phyloP scores from a whole-genome alignment of 495 filamentous ascomycete species.

The Monascus purpureus region DNA sequence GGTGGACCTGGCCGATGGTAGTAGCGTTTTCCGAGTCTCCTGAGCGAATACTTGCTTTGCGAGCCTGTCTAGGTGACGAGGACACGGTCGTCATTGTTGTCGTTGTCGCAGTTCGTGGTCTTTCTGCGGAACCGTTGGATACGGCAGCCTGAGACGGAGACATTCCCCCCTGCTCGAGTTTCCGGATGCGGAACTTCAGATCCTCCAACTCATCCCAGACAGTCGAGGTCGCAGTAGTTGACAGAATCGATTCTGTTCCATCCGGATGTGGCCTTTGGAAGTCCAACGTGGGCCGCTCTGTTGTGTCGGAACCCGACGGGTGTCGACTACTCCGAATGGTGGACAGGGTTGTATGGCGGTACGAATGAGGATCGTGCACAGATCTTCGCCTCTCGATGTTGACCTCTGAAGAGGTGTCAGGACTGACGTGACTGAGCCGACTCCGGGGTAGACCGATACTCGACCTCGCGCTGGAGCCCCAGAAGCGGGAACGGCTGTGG shows the following conservation, averaged over 20 bases:
- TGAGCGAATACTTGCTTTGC: slow-evolving; percentile 39
- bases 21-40: slow-evolving; percentile 23
- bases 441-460: slow-evolving; percentile 27
- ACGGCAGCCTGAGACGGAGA: slow-evolving; percentile 70
- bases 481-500: slow-evolving; percentile 25
- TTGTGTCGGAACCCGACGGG: slow-evolving; percentile 33
- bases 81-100: slow-evolving; percentile 91
- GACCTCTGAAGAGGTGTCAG: slow-evolving; percentile 28
- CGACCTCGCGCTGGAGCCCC: slow-evolving; percentile 27
- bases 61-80: slow-evolving; percentile 60
- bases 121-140: slow-evolving; percentile 58
- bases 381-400: slow-evolving; percentile 34
- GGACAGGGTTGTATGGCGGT: slow-evolving; percentile 43
- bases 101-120: slow-evolving; percentile 78
- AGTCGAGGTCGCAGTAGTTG: slow-evolving; percentile 76
- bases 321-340: slow-evolving; percentile 32
- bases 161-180: slow-evolving; percentile 83
- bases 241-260: slow-evolving; percentile 69
- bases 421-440: slow-evolving; percentile 21
- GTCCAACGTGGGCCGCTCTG: slow-evolving; percentile 21
- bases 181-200: slow-evolving; percentile 82
- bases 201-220: slow-evolving; percentile 98
- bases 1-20: slow-evolving; percentile 42
- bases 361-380: slow-evolving; percentile 27
- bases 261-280: slow-evolving; percentile 40